Conservation (phyloP, 208 protist genomes). For the Acanthamoeba healyi region DNA sequence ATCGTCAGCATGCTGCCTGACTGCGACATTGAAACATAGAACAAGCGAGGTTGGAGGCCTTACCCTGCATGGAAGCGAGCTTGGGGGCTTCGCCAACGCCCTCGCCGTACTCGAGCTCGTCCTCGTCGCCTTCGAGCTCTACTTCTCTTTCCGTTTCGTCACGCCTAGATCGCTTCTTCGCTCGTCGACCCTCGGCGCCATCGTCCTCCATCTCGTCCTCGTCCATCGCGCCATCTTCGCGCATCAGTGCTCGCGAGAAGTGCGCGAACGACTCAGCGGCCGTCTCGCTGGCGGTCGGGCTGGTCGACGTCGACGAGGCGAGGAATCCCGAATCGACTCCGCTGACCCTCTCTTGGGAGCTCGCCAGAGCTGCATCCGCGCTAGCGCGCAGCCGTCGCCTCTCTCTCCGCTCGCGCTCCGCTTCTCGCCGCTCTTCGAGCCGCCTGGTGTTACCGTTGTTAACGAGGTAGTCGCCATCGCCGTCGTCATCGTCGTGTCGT, state of each 20-base stretch:
- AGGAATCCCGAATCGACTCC: background rate
- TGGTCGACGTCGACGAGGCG: background rate
- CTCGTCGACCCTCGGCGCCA: background rate
- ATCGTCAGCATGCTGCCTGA: too few species aligned
- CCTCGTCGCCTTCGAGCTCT: background rate
- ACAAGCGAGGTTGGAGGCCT: too few species aligned
- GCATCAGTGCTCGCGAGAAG: background rate
- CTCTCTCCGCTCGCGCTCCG: slow-evolving; percentile 2
- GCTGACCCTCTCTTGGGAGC: background rate
- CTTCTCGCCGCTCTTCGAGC: background rate
- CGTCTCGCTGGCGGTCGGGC: background rate
- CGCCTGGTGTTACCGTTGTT: background rate
- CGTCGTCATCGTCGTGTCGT: background rate
- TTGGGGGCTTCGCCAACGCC: slow-evolving; percentile 12
- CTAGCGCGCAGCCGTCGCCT: background rate
- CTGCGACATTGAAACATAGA: too few species aligned
- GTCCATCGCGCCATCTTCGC: background rate
- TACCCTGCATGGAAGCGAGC: slow-evolving; percentile 55
- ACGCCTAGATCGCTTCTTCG: background rate
- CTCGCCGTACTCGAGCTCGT: slow-evolving; percentile 53
- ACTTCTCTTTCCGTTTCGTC: background rate
- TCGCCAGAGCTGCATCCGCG: background rate
- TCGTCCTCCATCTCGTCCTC: background rate
- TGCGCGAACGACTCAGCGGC: background rate
- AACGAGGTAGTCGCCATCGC: background rate